Evolutionary conservation across 495 filamentous ascomycete species (phyloP).

Genomic region (Talaromyces nanjingensis): DNA sequence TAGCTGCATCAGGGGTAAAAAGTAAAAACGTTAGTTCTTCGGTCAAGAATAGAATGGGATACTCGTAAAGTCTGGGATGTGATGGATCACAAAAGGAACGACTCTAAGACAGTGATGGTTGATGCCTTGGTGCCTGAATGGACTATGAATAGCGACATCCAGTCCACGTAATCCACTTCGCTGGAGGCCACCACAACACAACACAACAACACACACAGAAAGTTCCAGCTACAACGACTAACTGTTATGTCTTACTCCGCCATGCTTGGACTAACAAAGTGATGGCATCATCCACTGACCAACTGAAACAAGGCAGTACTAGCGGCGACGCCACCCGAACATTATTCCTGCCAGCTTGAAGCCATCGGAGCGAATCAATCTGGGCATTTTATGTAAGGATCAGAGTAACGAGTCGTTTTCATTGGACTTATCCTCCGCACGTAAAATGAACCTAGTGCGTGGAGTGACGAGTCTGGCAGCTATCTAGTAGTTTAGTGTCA

Average conservation of each 20-base stretch:
- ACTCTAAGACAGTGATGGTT: not conserved
- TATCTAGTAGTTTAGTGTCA: not conserved
- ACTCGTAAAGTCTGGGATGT: too few species aligned
- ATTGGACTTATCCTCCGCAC: not conserved
- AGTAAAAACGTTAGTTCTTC: too few species aligned
- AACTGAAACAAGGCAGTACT: conserved; percentile 1
- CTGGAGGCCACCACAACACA: not conserved
- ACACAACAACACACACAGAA: not conserved
- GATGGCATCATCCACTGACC: conserved; percentile 3
- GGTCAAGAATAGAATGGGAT: too few species aligned
- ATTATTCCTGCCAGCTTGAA: not conserved
- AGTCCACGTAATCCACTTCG: not conserved
- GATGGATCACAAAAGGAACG: not conserved
- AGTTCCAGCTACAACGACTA: not conserved
- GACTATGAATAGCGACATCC: not conserved
- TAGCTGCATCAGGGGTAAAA: too few species aligned
- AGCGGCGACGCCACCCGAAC: conserved; percentile 5
- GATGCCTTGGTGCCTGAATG: not conserved
- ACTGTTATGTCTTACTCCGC: not conserved
- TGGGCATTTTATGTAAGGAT: not conserved
- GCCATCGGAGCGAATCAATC: not conserved
- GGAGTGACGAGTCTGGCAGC: not conserved
- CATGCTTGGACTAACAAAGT: not conserved
- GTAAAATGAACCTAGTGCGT: not conserved
- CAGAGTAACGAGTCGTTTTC: not conserved